Percentiles rank a stretch among this genome's conserved stretches.
Conservation (phyloP, 129 eudicot species). For the Silybum marianum region DNA sequence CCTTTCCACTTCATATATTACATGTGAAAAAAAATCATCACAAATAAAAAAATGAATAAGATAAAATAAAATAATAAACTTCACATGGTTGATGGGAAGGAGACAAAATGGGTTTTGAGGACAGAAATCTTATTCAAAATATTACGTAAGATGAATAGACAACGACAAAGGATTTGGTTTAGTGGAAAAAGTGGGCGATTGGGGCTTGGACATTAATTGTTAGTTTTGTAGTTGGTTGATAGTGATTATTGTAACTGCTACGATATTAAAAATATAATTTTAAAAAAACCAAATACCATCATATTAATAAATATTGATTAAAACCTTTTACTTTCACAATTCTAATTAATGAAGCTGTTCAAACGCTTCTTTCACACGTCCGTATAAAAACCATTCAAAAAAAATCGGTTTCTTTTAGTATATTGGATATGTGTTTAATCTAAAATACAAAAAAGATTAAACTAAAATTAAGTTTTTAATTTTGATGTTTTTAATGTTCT, state of each 20-base stretch:
- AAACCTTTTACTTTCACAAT: background rate
- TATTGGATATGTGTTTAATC: background rate
- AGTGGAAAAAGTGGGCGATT: background rate
- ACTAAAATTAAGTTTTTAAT: no score
- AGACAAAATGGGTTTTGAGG: background rate
- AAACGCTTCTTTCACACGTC: background rate
- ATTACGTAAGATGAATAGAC: background rate
- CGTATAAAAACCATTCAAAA: background rate
- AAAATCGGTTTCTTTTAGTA: no score
- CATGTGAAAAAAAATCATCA: no score
- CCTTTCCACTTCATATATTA: no score
- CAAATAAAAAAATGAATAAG: no score
- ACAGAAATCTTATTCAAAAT: background rate
- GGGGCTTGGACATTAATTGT: background rate
- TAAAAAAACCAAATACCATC: background rate
- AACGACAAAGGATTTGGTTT: constrained; percentile 1
- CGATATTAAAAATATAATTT: background rate
- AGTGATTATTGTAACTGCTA: constrained; percentile 17
- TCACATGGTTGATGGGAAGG: background rate
- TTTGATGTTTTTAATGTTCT: no score
- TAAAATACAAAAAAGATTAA: background rate
- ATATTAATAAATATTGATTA: constrained; percentile 2
- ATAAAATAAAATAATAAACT: no score
- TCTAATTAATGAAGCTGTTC: background rate
- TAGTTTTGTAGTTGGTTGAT: constrained; percentile 1